Percentiles rank a stretch among this genome's conserved stretches.
These are phyloP conservation scores for Funneliformis geosporum DNA, from an alignment of 192 early-diverging fungal species.

Conservation along the genomic window DNA sequence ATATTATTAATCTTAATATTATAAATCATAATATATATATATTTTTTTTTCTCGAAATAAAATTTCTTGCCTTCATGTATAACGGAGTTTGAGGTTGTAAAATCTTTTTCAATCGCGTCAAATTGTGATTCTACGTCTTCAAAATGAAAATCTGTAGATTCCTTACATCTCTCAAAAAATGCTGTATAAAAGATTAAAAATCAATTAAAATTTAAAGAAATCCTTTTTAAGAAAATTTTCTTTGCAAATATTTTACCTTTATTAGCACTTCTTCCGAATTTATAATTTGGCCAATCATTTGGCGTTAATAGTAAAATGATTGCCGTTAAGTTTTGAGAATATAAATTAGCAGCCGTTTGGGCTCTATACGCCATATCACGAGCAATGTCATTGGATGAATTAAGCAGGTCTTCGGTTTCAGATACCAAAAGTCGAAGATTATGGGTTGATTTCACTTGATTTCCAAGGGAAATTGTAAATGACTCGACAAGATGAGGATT, in stretches of 20 bases:
- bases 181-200: constrained; percentile 29
- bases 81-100: constrained; percentile 18
- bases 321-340: constrained; percentile 62
- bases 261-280: constrained; percentile 53
- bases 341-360: constrained; percentile 66
- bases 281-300: constrained; percentile 60
- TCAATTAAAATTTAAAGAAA: neutral
- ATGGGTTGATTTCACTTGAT: constrained; percentile 74
- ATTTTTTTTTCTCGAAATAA: no score
- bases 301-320: constrained; percentile 54
- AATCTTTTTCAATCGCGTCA: constrained; percentile 52
- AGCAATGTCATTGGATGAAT: constrained; percentile 40
- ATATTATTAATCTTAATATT: neutral
- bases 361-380: constrained; percentile 65
- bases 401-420: constrained; percentile 52
- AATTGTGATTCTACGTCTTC: constrained; percentile 66
- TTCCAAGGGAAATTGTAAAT: constrained; percentile 73
- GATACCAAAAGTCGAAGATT: constrained; percentile 64
- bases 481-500: constrained; percentile 62
- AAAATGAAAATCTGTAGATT: constrained; percentile 79
- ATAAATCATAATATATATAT: neutral
- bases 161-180: constrained; percentile 64
- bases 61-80: constrained; percentile 57
- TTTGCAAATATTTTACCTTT: constrained; percentile 38
- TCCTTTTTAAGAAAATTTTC: neutral